Base-by-base conservation (phyloP, 2,329 filamentous ascomycete species). In the Cladosporium sp. region DNA sequence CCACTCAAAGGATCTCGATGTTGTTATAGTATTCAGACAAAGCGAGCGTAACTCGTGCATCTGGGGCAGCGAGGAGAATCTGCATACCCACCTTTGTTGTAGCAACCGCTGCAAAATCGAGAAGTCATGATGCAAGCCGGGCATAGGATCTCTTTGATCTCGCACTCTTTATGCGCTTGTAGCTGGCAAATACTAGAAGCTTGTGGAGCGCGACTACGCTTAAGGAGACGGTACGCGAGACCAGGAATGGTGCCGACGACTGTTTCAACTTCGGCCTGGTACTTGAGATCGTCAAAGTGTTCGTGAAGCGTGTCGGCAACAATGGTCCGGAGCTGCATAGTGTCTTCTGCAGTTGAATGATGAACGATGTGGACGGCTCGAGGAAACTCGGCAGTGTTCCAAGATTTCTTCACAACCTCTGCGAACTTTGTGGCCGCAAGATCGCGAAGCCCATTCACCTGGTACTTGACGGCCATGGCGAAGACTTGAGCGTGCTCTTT, bases 381-480 rank as follows among this genome's bases (percentile, higher is more conserved):
- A 38, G 74, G 67, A 25, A 78, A 70, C 55, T 74, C 70, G 8
- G 67, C 58, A 6, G 70, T 70, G 15, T 61, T 59, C 59, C 71
- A 64, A 58, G 74, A 71, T 38, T 62, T 50, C 17, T 69, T 61
- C 15, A 75, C 59, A 39, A 75, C 71, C 20, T 68, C 59, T 17
- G 67, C 64, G 60, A 76, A 77, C 59, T 76, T 77, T 39, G 64
- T 67, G 20, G 69, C 66, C 19, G 75, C 69, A 20, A 77, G 70
- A 3, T 67, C 60, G 61, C 76, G 75, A n/a, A 78, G 68, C 50
- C 71, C 74, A 9, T 67, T 58, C 43, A 77, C 73, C 52, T 72
- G 74, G 60, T 64, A 65, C 73, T 77, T 77, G 65, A 76, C 73
- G 17, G 75, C 75, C 38, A 76, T 72, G 19, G 75, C 75, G 63